Evolutionary conservation across 352 stramenopile species (phyloP).

Genomic region (Phytophthora boehmeriae): DNA sequence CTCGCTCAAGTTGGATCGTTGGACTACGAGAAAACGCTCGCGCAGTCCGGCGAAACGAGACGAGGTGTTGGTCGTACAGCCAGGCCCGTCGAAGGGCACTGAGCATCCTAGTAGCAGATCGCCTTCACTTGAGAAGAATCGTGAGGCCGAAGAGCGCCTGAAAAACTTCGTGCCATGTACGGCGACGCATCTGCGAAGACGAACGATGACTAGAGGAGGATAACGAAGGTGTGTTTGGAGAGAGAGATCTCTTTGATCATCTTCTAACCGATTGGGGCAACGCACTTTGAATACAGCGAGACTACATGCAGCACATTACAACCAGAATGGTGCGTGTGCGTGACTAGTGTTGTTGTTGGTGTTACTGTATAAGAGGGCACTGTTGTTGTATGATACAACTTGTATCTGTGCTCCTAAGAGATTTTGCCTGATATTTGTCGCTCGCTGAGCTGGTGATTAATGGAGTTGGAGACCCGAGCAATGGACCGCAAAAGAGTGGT

Average conservation of each 20-base stretch:
- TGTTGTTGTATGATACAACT: no score
- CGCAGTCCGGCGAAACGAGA: constrained; percentile 69
- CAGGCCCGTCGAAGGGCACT: constrained; percentile 36
- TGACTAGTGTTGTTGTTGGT: not conserved
- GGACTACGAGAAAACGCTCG: constrained; percentile 73
- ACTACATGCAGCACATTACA: constrained; percentile 11
- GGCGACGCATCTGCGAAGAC: constrained; percentile 70
- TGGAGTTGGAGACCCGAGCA: not conserved
- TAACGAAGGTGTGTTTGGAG: constrained; percentile 3
- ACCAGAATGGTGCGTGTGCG: constrained; percentile 7
- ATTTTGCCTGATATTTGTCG: no score
- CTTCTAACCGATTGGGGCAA: not conserved
- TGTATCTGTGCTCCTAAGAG: no score
- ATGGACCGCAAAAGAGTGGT: not conserved
- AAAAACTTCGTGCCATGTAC: constrained; percentile 78
- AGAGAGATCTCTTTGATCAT: not conserved
- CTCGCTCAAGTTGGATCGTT: constrained; percentile 91
- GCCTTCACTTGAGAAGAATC: constrained; percentile 37
- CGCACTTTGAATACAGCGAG: not conserved
- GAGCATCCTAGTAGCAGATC: constrained; percentile 27
- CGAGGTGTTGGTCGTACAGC: constrained; percentile 51
- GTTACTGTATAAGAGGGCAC: no score
- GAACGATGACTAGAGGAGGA: constrained; percentile 28
- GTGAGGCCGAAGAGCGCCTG: constrained; percentile 67
- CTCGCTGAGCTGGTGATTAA: no score